phyloP scores from a whole-genome alignment of 2,329 filamentous ascomycete species.

The Penicillium italicum region DNA sequence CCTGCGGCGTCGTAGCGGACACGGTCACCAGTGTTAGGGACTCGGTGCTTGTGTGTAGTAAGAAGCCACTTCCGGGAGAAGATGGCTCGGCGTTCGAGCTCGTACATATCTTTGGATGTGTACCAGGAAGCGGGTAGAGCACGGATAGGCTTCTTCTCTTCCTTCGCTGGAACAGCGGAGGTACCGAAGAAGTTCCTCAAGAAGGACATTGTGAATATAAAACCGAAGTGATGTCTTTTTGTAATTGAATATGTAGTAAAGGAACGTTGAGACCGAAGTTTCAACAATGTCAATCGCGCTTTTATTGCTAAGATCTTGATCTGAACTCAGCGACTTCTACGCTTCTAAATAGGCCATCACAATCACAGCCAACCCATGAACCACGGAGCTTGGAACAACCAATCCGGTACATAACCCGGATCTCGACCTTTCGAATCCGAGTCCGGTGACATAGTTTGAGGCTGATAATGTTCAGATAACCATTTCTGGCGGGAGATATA shows the following conservation, averaged over 20 bases:
- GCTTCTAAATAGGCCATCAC: constrained; percentile 23
- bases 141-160: constrained; percentile 35
- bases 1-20: constrained; percentile 53
- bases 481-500: constrained; percentile 17
- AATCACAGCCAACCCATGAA: constrained; percentile 6
- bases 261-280: not conserved
- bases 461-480: constrained; percentile 15
- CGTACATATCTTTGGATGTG: constrained; percentile 44
- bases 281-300: constrained; percentile 4
- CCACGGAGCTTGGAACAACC: constrained; percentile 8
- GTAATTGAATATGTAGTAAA: not conserved
- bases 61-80: constrained; percentile 54
- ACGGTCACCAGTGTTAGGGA: constrained; percentile 54
- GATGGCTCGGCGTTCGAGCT: constrained; percentile 56
- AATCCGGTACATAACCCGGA: constrained; percentile 10
- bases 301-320: constrained; percentile 11
- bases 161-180: constrained; percentile 16
- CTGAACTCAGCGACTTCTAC: constrained; percentile 6
- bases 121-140: constrained; percentile 54
- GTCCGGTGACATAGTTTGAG: constrained; percentile 8
- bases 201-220: constrained; percentile 25
- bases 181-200: constrained; percentile 30
- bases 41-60: constrained; percentile 41
- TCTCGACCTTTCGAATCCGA: constrained; percentile 13
- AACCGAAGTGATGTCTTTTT: constrained; percentile 1